Percentiles rank a stretch among this genome's conserved stretches.
Conservation (phyloP, 2,329 filamentous ascomycete species). For the Pseudopyrenochaeta lycopersici region DNA sequence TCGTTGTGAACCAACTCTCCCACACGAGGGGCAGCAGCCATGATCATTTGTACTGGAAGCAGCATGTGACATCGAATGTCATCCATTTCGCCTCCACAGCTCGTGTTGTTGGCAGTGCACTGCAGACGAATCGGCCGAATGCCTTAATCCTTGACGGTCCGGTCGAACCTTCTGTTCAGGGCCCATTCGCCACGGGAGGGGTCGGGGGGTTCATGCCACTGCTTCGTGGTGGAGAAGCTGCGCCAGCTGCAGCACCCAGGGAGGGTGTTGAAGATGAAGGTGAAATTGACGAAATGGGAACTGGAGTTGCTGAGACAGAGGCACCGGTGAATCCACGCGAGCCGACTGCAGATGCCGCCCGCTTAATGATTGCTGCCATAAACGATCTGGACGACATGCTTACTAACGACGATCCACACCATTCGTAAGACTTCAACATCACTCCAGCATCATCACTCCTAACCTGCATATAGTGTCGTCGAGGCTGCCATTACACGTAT, state of each 20-base stretch:
- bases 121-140: too few relatives aligned
- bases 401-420: not conserved
- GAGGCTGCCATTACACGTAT: not conserved
- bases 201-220: not conserved
- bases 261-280: too few relatives aligned
- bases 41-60: conserved; percentile 31
- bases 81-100: not conserved
- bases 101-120: not conserved
- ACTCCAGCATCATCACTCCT: not conserved
- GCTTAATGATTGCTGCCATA: too few relatives aligned
- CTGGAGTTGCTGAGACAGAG: too few relatives aligned
- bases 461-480: not conserved
- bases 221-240: not conserved
- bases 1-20: conserved; percentile 16
- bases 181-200: too few relatives aligned
- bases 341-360: too few relatives aligned
- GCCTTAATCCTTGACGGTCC: too few relatives aligned
- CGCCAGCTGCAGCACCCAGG: too few relatives aligned
- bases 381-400: not conserved
- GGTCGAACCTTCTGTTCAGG: too few relatives aligned
- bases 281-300: too few relatives aligned
- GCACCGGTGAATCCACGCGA: too few relatives aligned
- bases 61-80: conserved; percentile 14
- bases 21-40: not conserved
- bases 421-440: not conserved